phyloP scores from a whole-genome alignment of 2,329 filamentous ascomycete species.

The Ceratocystis eucalypticola region DNA sequence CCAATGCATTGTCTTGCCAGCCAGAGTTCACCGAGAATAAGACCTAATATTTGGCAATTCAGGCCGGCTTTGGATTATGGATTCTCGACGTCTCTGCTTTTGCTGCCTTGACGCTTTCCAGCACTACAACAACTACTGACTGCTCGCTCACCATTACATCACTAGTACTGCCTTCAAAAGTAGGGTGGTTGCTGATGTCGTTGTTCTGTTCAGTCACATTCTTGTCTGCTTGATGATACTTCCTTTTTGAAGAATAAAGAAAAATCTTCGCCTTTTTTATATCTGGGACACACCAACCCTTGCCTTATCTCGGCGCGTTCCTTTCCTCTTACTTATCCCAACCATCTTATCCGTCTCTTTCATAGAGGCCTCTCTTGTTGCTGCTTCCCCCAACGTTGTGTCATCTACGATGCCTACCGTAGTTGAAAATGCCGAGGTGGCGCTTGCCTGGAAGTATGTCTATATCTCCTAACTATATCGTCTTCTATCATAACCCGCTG shows the following conservation, averaged over 20 bases:
- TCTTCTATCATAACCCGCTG: neutral
- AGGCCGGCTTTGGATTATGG: slow-evolving; percentile 19
- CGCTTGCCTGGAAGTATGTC: slow-evolving; percentile 20
- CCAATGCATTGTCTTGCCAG: slow-evolving; percentile 11
- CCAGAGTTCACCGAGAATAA: slow-evolving; percentile 11
- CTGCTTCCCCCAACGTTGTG: neutral
- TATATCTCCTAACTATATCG: neutral
- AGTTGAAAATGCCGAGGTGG: slow-evolving; percentile 17
- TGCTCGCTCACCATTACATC: neutral
- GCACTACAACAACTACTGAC: slow-evolving; percentile 14
- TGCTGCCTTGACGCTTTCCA: slow-evolving; percentile 13
- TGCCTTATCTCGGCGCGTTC: neutral
- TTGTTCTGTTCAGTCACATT: neutral
- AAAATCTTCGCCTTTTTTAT: neutral
- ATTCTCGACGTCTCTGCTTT: slow-evolving; percentile 18
- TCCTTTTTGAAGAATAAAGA: neutral
- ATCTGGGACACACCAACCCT: neutral
- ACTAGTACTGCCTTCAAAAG: neutral
- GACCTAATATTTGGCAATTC: slow-evolving; percentile 11
- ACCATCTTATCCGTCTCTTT: neutral
- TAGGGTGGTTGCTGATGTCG: neutral
- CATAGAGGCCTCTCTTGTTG: neutral
- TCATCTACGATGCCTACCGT: slow-evolving; percentile 15
- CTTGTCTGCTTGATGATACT: slow-evolving; percentile 4
- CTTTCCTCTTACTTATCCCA: neutral